A percentile compares a stretch with the other conserved stretches of the same genome.
phyloP scores from a whole-genome alignment of 1,139 yeast species.

The Pichiaceae sp. region DNA sequence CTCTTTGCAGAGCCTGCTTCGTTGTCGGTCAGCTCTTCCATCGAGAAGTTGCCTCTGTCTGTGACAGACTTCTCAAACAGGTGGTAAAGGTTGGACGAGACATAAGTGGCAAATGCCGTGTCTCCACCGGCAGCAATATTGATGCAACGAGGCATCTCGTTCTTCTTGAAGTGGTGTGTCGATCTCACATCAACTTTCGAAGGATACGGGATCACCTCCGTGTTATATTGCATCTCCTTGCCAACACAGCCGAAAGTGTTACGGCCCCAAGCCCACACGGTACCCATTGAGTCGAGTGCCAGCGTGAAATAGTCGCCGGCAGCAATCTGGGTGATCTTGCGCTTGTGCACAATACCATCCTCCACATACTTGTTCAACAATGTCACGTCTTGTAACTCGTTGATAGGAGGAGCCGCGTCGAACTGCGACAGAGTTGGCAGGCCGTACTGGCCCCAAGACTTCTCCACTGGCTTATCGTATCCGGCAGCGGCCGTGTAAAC shows the following conservation, averaged over 20 bases:
- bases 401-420: conserved; percentile 37
- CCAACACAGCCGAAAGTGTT: conserved; percentile 81
- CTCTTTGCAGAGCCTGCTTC: conserved; percentile 25
- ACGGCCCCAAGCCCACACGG: conserved; percentile 77
- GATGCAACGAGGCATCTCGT: conserved; percentile 33
- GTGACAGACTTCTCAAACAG: conserved; percentile 22
- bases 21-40: conserved; percentile 17
- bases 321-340: conserved; percentile 53
- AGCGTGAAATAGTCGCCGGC: conserved; percentile 69
- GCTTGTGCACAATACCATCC: conserved; percentile 27
- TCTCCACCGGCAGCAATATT: conserved; percentile 62
- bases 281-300: conserved; percentile 54
- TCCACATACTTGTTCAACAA: conserved; percentile 29
- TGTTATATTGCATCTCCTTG: conserved; percentile 53
- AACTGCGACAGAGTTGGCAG: conserved; percentile 64
- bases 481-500: conserved; percentile 61
- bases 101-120: conserved; percentile 49
- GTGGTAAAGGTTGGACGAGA: conserved; percentile 24
- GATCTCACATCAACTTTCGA: conserved; percentile 35
- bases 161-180: conserved; percentile 28
- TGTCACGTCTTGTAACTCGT: conserved; percentile 27
- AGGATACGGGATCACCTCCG: conserved; percentile 67
- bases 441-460: conserved; percentile 76
- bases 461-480: conserved; percentile 11
- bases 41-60: conserved; percentile 16